phyloP scores from a whole-genome alignment of 2,329 filamentous ascomycete genomes.

The Magnaporthiopsis incrustans region DNA sequence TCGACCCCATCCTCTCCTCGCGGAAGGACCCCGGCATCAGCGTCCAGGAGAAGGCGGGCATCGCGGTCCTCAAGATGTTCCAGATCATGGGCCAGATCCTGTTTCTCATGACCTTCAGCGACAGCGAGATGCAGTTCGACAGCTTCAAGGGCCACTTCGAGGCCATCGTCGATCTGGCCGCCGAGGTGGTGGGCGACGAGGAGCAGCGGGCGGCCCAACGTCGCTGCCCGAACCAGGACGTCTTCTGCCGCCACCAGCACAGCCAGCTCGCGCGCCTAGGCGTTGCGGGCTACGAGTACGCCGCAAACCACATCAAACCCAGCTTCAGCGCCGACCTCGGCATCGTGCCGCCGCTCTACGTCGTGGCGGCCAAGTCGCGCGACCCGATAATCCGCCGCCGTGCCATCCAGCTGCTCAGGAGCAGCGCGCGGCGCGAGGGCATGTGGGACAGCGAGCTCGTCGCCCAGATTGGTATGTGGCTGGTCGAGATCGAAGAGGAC shows the following conservation, averaged over 20 bases:
- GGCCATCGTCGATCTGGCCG: slow-evolving; percentile 47
- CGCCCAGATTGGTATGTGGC: slow-evolving; percentile 47
- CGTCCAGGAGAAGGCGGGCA: slow-evolving; percentile 50
- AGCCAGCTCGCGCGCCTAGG: slow-evolving; percentile 29
- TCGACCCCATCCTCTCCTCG: slow-evolving; percentile 44
- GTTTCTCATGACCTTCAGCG: slow-evolving; percentile 52
- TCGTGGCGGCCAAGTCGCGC: slow-evolving; percentile 59
- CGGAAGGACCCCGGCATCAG: slow-evolving; percentile 40
- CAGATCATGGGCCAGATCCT: slow-evolving; percentile 50
- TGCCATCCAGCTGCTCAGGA: slow-evolving; percentile 53
- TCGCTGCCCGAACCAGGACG: slow-evolving; percentile 32
- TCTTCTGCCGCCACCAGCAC: slow-evolving; percentile 33
- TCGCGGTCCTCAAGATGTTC: slow-evolving; percentile 55
- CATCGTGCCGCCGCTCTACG: slow-evolving; percentile 56
- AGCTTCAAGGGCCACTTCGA: slow-evolving; percentile 42
- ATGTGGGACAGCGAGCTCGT: slow-evolving; percentile 61
- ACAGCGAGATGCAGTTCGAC: slow-evolving; percentile 52
- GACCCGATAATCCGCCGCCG: slow-evolving; percentile 47
- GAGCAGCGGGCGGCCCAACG: slow-evolving; percentile 41
- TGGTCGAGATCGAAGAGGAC: slow-evolving; percentile 46
- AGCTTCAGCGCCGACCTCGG: slow-evolving; percentile 58
- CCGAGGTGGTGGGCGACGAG: slow-evolving; percentile 52
- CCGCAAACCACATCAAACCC: slow-evolving; percentile 45
- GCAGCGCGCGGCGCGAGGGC: slow-evolving; percentile 54
- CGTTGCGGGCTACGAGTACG: slow-evolving; percentile 30